Evolutionary conservation across 1,284 basidiomycete genomes (phyloP).

Genomic region (Moniliella sp.): DNA sequence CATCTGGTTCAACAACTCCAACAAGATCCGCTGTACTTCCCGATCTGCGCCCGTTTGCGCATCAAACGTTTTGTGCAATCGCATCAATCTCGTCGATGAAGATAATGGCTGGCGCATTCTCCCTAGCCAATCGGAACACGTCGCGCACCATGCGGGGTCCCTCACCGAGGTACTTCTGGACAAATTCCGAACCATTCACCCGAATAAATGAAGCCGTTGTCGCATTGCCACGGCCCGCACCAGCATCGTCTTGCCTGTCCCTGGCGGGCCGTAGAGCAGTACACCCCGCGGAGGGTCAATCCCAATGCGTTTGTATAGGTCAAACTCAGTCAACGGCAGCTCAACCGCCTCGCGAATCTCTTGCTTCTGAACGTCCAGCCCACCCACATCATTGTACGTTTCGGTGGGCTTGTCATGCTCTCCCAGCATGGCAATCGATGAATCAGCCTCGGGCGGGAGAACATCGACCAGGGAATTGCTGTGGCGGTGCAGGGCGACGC

Average conservation of each 20-base stretch:
- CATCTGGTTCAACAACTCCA: slow-evolving; percentile 98
- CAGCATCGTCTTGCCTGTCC: slow-evolving; percentile 96
- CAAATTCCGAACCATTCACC: slow-evolving; percentile 92
- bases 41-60: slow-evolving; percentile 96
- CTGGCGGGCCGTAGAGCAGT: slow-evolving; percentile 75
- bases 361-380: slow-evolving; percentile 99
- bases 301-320: slow-evolving; percentile 95
- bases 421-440: slow-evolving; percentile 51
- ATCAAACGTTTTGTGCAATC: slow-evolving; percentile 94
- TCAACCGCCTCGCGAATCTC: slow-evolving; percentile 98
- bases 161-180: slow-evolving; percentile 96
- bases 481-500: slow-evolving; percentile 89
- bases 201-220: slow-evolving; percentile 93
- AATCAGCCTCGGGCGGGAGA: slow-evolving; percentile 91
- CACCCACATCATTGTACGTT: slow-evolving; percentile 50
- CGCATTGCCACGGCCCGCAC: slow-evolving; percentile 96
- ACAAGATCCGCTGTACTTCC: slow-evolving; percentile 95
- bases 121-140: slow-evolving; percentile 86
- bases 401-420: slow-evolving; percentile 50
- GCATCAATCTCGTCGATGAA: slow-evolving; percentile 99
- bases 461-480: slow-evolving; percentile 99
- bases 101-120: slow-evolving; percentile 93
- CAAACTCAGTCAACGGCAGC: slow-evolving; percentile 71
- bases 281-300: slow-evolving; percentile 92
- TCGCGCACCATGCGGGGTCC: slow-evolving; percentile 98